Evolutionary conservation across 2,329 filamentous ascomycete species (phyloP), one percentile per base, ranked within the genome.

Genomic region (Colletotrichum incanum): DNA sequence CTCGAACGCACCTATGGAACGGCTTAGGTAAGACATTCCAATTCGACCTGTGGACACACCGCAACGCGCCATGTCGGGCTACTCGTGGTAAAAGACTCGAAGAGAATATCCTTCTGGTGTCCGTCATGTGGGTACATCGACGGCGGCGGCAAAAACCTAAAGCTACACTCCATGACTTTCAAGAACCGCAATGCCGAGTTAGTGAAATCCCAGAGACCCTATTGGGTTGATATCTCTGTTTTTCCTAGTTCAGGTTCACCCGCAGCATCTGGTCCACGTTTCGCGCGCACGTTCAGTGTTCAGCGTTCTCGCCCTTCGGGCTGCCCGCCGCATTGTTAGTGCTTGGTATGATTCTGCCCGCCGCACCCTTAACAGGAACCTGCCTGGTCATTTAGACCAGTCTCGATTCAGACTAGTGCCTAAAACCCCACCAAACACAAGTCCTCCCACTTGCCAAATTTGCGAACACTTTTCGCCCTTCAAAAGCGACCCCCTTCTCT

Each of bases 371-470:
- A 72, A 64, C 67, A 55, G 16, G 20, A 23, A 64, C 41, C 68
- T 34, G 43, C 47, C 47, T 56, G 64, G 54, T 45, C n/a, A 39
- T 65, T 20, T 16, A 61, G 20, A 16, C 52, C 41, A 72, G 9
- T 34, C 74, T 64, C 12, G 37, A 56, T 39, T 2, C 2, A n/a
- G 73, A 23, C 56, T 76, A 75, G 75, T 68, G 41, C 28, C 31
- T 5, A 65, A 63, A 75, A 74, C 74, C 75, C 75, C 74, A 75
- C 75, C 74, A 75, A 67, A 74, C 70, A 60, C 49, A 66, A 66
- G 67, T 71, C 72, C 73, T 74, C 71, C 73, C 68, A 72, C 67
- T 74, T 74, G 50, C 67, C 72, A 75, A 74, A 65, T 75, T 75
- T 75, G 73, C 73, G 73, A 73, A 73, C 65, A 73, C 72, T 74